Conservation (phyloP, 1,284 basidiomycete species). For the Moesziomyces antarcticus region DNA sequence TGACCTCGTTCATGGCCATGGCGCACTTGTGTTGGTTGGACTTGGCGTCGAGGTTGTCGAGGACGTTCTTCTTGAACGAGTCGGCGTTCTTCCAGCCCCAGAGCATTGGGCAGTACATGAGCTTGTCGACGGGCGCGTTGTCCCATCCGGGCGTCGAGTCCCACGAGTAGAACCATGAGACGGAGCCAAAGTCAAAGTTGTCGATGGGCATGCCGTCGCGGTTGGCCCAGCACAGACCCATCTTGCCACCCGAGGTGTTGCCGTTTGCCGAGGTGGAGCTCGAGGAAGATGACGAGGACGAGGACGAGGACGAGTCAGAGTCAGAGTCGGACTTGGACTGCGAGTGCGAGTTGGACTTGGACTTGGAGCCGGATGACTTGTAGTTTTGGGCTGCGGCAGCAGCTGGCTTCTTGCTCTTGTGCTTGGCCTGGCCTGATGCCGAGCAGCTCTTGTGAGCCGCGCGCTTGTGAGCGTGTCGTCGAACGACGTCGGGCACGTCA, state of each 20-base stretch:
- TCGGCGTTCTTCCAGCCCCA: slow-evolving; percentile 53
- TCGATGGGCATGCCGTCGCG: slow-evolving; percentile 50
- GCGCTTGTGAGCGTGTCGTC: slow-evolving; percentile 25
- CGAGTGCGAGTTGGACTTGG: slow-evolving; percentile 4
- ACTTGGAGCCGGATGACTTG: slow-evolving; percentile 10
- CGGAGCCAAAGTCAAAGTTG: slow-evolving; percentile 45
- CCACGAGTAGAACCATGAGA: slow-evolving; percentile 62
- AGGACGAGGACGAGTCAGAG: slow-evolving; percentile 14
- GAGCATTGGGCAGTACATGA: slow-evolving; percentile 64
- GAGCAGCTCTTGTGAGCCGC: slow-evolving; percentile 30
- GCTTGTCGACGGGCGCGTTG: slow-evolving; percentile 42
- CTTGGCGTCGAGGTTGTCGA: slow-evolving; percentile 42
- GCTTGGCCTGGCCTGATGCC: slow-evolving; percentile 9
- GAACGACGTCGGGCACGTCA: slow-evolving; percentile 25
- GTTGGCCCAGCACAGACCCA: slow-evolving; percentile 60
- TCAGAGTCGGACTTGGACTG: slow-evolving; percentile 2
- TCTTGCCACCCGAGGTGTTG: slow-evolving; percentile 43
- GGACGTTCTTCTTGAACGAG: slow-evolving; percentile 50
- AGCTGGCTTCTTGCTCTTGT: slow-evolving; percentile 19
- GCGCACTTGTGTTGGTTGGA: slow-evolving; percentile 57
- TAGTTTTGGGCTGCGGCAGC: slow-evolving; percentile 8
- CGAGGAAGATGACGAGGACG: slow-evolving; percentile 27
- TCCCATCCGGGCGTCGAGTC: slow-evolving; percentile 49
- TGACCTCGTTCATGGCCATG: slow-evolving; percentile 63
- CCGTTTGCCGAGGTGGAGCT: slow-evolving; percentile 15